Conservation (phyloP, 2,329 filamentous ascomycete genomes). For the Zymoseptoria pseudotritici region DNA sequence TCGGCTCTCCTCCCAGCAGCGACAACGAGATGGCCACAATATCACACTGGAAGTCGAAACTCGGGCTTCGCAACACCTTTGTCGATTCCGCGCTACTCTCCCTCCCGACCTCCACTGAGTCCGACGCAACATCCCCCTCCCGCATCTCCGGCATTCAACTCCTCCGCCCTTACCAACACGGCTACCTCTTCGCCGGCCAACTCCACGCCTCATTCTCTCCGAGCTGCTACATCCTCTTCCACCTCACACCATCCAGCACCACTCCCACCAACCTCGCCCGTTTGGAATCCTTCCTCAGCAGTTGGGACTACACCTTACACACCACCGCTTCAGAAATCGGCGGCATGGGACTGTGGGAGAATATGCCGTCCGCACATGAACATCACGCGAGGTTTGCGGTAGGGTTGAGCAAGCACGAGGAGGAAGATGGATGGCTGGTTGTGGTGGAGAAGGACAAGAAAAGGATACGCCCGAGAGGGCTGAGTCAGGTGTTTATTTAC, state of each 20-base stretch:
- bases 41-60: constrained; percentile 28
- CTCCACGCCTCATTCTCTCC: constrained; percentile 23
- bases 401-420: constrained; percentile 7
- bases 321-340: constrained; percentile 9
- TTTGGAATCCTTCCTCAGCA: constrained; percentile 26
- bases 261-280: constrained; percentile 18
- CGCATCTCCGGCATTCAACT: constrained; percentile 26
- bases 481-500: constrained; percentile 26
- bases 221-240: constrained; percentile 25
- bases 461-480: constrained; percentile 18
- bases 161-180: constrained; percentile 21
- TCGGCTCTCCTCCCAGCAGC: constrained; percentile 23
- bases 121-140: constrained; percentile 1
- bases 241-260: constrained; percentile 22
- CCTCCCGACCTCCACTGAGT: constrained; percentile 6
- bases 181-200: constrained; percentile 27
- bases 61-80: constrained; percentile 25
- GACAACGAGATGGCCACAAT: constrained; percentile 12
- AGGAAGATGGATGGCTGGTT: constrained; percentile 16
- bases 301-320: constrained; percentile 22
- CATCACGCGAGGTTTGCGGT: constrained; percentile 26
- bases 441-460: constrained; percentile 29
- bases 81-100: constrained; percentile 24
- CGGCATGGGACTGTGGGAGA: constrained; percentile 25
- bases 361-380: constrained; percentile 27